phyloP scores from a whole-genome alignment of 345 rosid genomes.

The Populus davidiana region DNA sequence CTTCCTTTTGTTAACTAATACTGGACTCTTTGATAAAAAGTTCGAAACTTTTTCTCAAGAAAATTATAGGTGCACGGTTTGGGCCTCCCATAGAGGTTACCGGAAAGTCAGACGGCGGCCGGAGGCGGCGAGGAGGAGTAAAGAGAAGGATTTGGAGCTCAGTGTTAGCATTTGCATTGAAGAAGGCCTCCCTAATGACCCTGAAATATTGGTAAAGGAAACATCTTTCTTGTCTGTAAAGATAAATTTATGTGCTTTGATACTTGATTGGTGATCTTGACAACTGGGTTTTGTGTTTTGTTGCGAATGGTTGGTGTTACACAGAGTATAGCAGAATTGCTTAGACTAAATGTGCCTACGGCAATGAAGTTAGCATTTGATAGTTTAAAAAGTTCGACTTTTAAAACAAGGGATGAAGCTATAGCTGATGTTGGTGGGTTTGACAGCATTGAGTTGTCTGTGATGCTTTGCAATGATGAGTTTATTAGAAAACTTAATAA shows the following conservation, averaged over 20 bases:
- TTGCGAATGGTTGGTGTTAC: neutral
- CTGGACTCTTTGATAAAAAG: constrained; percentile 28
- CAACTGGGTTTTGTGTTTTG: neutral
- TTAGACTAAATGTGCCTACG: constrained; percentile 78
- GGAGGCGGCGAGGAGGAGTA: constrained; percentile 36
- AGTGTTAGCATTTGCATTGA: constrained; percentile 77
- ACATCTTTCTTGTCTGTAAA: neutral
- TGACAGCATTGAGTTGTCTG: constrained; percentile 69
- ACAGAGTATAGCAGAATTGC: constrained; percentile 86
- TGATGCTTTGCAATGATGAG: constrained; percentile 79
- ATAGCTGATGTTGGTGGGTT: constrained; percentile 65
- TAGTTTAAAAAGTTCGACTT: constrained; percentile 51
- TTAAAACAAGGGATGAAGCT: constrained; percentile 69
- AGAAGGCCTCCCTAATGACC: constrained; percentile 78
- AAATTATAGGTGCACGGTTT: constrained; percentile 15
- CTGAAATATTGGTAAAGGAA: constrained; percentile 60
- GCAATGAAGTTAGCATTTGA: constrained; percentile 79
- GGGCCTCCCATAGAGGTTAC: constrained; percentile 57
- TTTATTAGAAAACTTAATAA: constrained; percentile 80
- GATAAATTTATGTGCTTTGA: neutral
- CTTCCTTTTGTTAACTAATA: constrained; percentile 14
- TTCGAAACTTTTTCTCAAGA: constrained; percentile 4
- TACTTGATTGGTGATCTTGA: neutral
- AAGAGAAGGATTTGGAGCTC: constrained; percentile 65
- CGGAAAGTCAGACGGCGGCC: constrained; percentile 52